Evolutionary conservation across 305 asterid genomes (phyloP).

Genomic region (Rubia balearica): DNA sequence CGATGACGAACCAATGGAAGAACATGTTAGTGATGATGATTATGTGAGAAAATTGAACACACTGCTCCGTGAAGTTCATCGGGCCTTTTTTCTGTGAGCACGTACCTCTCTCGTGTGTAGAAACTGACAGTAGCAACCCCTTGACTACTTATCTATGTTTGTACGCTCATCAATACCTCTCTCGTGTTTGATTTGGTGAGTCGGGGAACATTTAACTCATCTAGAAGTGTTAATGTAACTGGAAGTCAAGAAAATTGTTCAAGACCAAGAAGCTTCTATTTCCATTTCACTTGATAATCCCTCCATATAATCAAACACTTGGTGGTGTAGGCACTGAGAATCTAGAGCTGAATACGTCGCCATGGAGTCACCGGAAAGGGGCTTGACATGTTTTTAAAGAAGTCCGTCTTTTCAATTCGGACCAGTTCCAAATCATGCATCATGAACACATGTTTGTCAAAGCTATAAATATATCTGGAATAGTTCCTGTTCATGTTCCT

Average conservation of each 20-base stretch:
- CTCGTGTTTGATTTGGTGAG: constrained; percentile 76
- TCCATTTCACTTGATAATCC: constrained; percentile 67
- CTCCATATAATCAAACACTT: constrained; percentile 33
- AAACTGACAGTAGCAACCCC: not conserved
- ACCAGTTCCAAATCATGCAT: constrained; percentile 66
- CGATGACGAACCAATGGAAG: constrained; percentile 37
- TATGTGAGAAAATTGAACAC: constrained; percentile 58
- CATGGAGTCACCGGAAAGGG: constrained; percentile 34
- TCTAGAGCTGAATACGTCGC: constrained; percentile 29
- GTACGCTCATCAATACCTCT: constrained; percentile 4
- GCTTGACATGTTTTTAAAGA: constrained; percentile 32
- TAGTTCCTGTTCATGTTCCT: constrained; percentile 43
- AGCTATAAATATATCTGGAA: constrained; percentile 51
- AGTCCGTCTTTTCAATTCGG: constrained; percentile 50
- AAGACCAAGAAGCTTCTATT: constrained; percentile 63
- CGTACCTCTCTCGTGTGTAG: constrained; percentile 28
- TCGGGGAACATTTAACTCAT: constrained; percentile 78
- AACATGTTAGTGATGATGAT: constrained; percentile 50
- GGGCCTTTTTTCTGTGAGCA: constrained; percentile 84
- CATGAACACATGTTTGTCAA: constrained; percentile 83
- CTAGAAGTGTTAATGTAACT: constrained; percentile 55
- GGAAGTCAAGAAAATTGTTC: constrained; percentile 77
- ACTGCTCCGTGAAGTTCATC: constrained; percentile 65
- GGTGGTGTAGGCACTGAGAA: constrained; percentile 23
- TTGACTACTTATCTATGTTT: not conserved